Base-by-base conservation (phyloP, 306 rosid species). In the Inga laurina region DNA sequence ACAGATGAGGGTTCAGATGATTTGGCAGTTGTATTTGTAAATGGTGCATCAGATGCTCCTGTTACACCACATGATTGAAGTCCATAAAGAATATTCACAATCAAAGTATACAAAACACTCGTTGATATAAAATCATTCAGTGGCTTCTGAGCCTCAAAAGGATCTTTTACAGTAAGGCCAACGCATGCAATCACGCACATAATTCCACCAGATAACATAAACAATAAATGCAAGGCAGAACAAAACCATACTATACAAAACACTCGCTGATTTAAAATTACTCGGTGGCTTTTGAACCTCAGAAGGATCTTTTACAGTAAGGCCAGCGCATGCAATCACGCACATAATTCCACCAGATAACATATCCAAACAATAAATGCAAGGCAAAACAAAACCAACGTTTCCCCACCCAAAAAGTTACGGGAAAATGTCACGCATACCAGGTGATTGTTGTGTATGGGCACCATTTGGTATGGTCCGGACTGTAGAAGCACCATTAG, bases 381-480 rank as follows among this genome's bases (percentile, higher is more conserved):
- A 77, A 59, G 43, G 16, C 49, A 79, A 61, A 78, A 72, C 84
- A 59, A 27, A 79, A 65, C 27, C 51, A 70, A 69, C n/a, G 44
- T 8, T 18, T 43, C 27, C 16, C 22, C 37, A 4, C 9, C 69
- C 16, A 24, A 64, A 30, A 10, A 27, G 1, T 0, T 10, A 3
- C 75, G 75, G 72, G 52, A 57, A 78, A 22, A 73, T 54, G 76
- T 65, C 34, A 85, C 73, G 62, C 88, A 79, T 90, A 94, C 97
- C 97, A 56, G 84, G 94, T 54, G 85, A 76, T 61, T 88, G 94
- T 0, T 89, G 90, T 82, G 46, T 52, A 79, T 85, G 97, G 77
- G 88, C 82, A 74, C 98, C 99, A 87, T 97, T 97, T 43, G 57
- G 94, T 34, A 88, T 68, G 2, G 82, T 84, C 22, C 88, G 88